Evolutionary conservation across 2,329 filamentous ascomycete genomes (phyloP), one percentile per base, ranked within the genome.

Genomic region (Aschersonia sp.): DNA sequence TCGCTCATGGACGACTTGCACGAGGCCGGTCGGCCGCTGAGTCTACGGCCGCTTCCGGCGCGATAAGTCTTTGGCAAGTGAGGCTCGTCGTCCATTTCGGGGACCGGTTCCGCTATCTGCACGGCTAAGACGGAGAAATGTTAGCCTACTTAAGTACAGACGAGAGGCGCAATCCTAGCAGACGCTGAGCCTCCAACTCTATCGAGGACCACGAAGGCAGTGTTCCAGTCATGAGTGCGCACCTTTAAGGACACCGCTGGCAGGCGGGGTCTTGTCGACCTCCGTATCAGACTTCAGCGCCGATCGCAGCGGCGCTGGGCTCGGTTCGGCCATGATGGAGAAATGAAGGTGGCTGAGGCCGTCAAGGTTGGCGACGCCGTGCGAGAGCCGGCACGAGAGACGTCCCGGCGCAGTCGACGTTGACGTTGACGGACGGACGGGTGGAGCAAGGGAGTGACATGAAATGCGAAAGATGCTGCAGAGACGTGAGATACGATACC

Each of bases 31-130:
- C 60, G 64, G 48, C 62, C 64, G 47, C 61, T 60, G 45, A 65
- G 47, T n/a, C 62, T 60, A 44, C 62, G 59, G 41, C 55, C 49
- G 55, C 58, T 48, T 60, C 61, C 48, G 32, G 60, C 58, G 32
- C 61, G 58, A 45, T 61, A 64, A 44, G 61, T 58, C 47, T 59
- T 64, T 49, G 55, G 46, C 29, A 56, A 49, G 35, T 56, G 55
- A 29, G 49, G 51, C 8, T 65, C 64, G 44, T 64, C 59, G 12
- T 66, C 64, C 35, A 58, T 52, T 44, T 65, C 64, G 37, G 58
- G 56, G 22, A 58, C 58, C 14, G 74, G 73, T 54, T 79, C 75
- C 44, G 74, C 70, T 50, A 79, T 79, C 56, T 79, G 74, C 47
- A 79, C 76, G 48, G 74, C 75, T 64, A 49, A 41, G 45, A 43